Percentiles rank a stretch among this genome's conserved stretches.
phyloP scores from a whole-genome alignment of 805 yeast genomes.

The Starmerella scarabaei region DNA sequence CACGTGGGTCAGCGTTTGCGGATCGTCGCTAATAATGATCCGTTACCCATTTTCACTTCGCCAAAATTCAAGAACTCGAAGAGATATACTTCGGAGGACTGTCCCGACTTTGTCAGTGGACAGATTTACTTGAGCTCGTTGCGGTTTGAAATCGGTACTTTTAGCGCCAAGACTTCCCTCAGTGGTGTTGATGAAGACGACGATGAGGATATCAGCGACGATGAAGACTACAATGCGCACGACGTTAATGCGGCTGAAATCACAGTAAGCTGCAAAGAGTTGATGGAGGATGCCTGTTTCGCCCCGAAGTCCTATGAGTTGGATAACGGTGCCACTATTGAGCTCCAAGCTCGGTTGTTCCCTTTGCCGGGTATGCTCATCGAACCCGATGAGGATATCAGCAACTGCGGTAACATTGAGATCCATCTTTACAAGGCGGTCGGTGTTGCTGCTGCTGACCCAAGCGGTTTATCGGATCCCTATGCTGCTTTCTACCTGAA shows the following conservation, averaged over 20 bases:
- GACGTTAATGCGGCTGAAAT: slow-evolving; percentile 30
- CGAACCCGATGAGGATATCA: slow-evolving; percentile 62
- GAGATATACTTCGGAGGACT: slow-evolving; percentile 18
- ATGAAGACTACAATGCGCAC: slow-evolving; percentile 27
- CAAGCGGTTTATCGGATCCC: slow-evolving; percentile 90
- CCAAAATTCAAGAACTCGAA: slow-evolving; percentile 38
- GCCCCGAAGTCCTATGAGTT: slow-evolving; percentile 17
- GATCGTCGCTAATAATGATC: slow-evolving; percentile 61
- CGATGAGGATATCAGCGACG: slow-evolving; percentile 18
- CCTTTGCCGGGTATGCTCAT: slow-evolving; percentile 49
- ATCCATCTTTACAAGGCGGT: slow-evolving; percentile 52
- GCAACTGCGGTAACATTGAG: slow-evolving; percentile 58
- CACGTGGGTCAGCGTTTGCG: slow-evolving; percentile 48
- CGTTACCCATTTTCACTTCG: slow-evolving; percentile 50
- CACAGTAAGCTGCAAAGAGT: slow-evolving; percentile 35
- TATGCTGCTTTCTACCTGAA: slow-evolving; percentile 58
- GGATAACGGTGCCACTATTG: slow-evolving; percentile 15
- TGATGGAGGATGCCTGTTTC: slow-evolving; percentile 18
- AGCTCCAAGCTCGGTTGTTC: slow-evolving; percentile 44
- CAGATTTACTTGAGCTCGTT: slow-evolving; percentile 18
- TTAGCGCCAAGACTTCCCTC: slow-evolving; percentile 6
- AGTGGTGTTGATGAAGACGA: slow-evolving; percentile 12
- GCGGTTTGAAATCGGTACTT: slow-evolving; percentile 20
- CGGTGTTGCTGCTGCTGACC: slow-evolving; percentile 70
- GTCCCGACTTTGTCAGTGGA: slow-evolving; percentile 23